A percentile compares a stretch with the other conserved stretches of the same genome.
These are phyloP conservation scores for Phlyctochytrium planicorne DNA, from an alignment of 192 early-diverging fungal species.

Conservation along the genomic window DNA sequence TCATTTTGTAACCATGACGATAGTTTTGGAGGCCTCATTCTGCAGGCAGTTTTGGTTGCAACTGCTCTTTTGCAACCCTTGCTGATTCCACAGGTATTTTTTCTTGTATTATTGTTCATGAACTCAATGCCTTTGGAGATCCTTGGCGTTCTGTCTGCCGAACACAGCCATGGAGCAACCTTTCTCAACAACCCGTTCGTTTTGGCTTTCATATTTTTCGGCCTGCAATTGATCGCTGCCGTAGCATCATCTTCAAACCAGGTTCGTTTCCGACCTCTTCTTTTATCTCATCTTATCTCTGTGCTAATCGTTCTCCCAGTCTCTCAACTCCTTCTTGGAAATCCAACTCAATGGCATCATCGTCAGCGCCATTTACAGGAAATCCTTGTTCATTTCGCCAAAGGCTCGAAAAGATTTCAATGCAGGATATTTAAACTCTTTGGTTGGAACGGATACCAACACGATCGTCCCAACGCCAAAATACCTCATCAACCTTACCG, in stretches of 20 bases:
- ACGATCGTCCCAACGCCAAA: constrained; percentile 5
- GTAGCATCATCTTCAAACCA: too few relatives aligned
- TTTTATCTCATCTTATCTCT: too few relatives aligned
- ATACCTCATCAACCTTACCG: constrained; percentile 17
- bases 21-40: constrained; percentile 2
- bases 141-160: constrained; percentile 5
- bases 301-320: constrained; percentile 5
- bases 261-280: too few relatives aligned
- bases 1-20: too few relatives aligned
- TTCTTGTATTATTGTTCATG: neutral
- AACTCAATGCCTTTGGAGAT: neutral
- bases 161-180: too few relatives aligned
- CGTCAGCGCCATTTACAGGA: constrained; percentile 11
- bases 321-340: constrained; percentile 8
- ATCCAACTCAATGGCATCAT: constrained; percentile 16
- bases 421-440: constrained; percentile 19
- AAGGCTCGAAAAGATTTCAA: constrained; percentile 6
- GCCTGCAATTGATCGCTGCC: constrained; percentile 11
- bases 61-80: neutral
- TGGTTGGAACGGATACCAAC: constrained; percentile 10
- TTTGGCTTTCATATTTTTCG: constrained; percentile 15
- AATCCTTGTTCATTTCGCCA: constrained; percentile 11
- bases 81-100: constrained; percentile 11
- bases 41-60: constrained; percentile 4
- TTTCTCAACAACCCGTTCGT: constrained; percentile 17